Base-by-base conservation (phyloP, 306 rosid genomes). In the Styphnolobium japonicum region DNA sequence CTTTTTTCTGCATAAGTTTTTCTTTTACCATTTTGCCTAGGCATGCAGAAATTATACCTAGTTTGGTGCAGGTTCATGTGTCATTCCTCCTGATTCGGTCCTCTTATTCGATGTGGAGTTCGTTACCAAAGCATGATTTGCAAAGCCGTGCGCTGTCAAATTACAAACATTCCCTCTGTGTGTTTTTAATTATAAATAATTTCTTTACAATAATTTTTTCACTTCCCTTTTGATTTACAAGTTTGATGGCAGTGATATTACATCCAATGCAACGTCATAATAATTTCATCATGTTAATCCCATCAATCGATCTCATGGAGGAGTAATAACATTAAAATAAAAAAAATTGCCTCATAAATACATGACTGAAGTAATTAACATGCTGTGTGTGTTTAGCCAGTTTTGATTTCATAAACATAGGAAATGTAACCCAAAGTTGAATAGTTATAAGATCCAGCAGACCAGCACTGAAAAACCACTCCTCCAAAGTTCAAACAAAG, bases 21-120 rank as follows among this genome's bases (percentile, higher is more conserved):
- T 7, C 62, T 34, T 14, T 61, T 60, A 23, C 25, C 43, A 23
- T 62, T 80, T 62, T 72, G 43, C 72, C 53, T 79, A 8, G 73
- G 27, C 25, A 62, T 65, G 33, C 31, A 60, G 66, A 64, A 23
- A 14, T 29, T 43, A 63, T 21, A 68, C 48, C 15, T 12, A 22
- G 29, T 64, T 66, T 85, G 58, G 19, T 78, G 86, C 93, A 94
- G 98, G 97, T 61, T 89, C 98, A 23, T 94, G 98, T 74, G 61
- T 92, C 65, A 94, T 94, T 87, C 98, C 98, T 75, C 98, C 98
- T 6, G 85, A 92, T 78, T 86, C 98, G 0, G 87, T 89, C 51
- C 97, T 92, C 73, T 73, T 92, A 42, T 94, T 94, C 7, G 97
- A 94, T 21, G 98, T 94, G 75, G 98, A 94, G 85, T 94, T 92